Percentiles rank a stretch among this genome's conserved stretches.
phyloP scores from a whole-genome alignment of 495 filamentous ascomycete species.

The Lineolata rhizophorae region DNA sequence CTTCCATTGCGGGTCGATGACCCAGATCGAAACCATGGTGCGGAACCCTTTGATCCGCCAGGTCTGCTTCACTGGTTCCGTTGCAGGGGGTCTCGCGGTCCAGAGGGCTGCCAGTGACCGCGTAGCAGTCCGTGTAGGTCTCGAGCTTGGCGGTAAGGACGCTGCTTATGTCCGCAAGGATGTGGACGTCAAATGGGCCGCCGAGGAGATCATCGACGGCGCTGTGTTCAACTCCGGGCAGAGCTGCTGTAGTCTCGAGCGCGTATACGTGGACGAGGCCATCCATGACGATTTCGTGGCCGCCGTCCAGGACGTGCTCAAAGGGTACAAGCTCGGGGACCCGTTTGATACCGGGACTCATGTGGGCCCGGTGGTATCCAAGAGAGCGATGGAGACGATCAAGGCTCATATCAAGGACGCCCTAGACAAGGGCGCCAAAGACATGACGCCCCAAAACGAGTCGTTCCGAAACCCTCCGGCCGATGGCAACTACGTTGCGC shows the following conservation, averaged over 20 bases:
- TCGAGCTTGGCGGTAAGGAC: conserved; percentile 87
- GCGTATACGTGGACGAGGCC: conserved; percentile 73
- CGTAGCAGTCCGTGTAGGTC: conserved; percentile 50
- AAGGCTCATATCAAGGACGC: conserved; percentile 66
- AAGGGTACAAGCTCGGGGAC: conserved; percentile 73
- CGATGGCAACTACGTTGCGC: conserved; percentile 67
- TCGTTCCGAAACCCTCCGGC: conserved; percentile 44
- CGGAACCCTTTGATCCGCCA: conserved; percentile 49
- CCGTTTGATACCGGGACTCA: conserved; percentile 59
- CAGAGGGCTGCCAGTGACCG: conserved; percentile 62
- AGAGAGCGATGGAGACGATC: conserved; percentile 51
- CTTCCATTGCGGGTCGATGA: conserved; percentile 61
- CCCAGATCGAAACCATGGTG: conserved; percentile 47
- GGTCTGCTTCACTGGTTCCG: conserved; percentile 86
- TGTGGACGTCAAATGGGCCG: conserved; percentile 73
- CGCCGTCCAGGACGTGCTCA: conserved; percentile 58
- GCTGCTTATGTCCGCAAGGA: conserved; percentile 74
- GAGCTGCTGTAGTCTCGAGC: conserved; percentile 83
- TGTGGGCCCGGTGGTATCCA: conserved; percentile 75
- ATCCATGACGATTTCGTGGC: conserved; percentile 65
- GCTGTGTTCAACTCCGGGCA: conserved; percentile 94
- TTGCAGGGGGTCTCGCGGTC: conserved; percentile 65
- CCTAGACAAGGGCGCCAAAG: conserved; percentile 56
- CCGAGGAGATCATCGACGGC: conserved; percentile 80
- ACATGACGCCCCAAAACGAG: conserved; percentile 62